Base-by-base conservation (phyloP, 2,329 filamentous ascomycete species). In the Monosporascus cannonballus region DNA sequence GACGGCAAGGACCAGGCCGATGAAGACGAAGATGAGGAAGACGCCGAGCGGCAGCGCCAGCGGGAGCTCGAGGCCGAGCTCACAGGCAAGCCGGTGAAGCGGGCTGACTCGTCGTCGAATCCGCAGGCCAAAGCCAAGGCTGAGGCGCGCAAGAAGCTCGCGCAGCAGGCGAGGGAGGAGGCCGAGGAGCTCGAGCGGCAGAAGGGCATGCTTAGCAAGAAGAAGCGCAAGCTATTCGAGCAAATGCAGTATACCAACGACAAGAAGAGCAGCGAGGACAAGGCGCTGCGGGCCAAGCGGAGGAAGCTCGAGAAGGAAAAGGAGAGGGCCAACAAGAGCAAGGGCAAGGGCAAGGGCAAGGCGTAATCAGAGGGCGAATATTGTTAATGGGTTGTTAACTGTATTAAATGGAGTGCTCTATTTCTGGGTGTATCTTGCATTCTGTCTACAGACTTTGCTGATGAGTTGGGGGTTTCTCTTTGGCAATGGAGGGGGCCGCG, bases 131-230 rank as follows among this genome's bases (percentile, higher is more conserved):
- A 84, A 71, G 76, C 78, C 36, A 87, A 87, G 72, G 83, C 86
- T 60, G 87, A 89, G 61, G 85, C 83, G 17, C 81, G 78, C 60
- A 87, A 89, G 67, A 83, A 83, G 63, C 76, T 86, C 30, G 79
- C 81, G 61, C 87, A 86, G 75, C 86, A 89, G 72, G 81, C 84
- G 37, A 81, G 84, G 55, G 79, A 85, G 64, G 89, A 94, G 67
- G 85, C 87, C 4, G 94, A 97, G 71, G 92, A 97, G 64, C 73
- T 95, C 54, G 91, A 96, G 71, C 81, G 93, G 57, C 87, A 90
- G 69, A 96, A 96, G 83, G 94, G 95, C 76, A 99, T 99, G 94
- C 86, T 97, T 78, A 89, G 88, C 71, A 89, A 95, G 72, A 94
- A 95, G 83, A 99, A 97, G 85, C 81, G 94, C 65, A 96, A 96